These are phyloP conservation scores for Penicillium desertorum DNA, from an alignment of 495 filamentous ascomycete species.

Conservation along the genomic window DNA sequence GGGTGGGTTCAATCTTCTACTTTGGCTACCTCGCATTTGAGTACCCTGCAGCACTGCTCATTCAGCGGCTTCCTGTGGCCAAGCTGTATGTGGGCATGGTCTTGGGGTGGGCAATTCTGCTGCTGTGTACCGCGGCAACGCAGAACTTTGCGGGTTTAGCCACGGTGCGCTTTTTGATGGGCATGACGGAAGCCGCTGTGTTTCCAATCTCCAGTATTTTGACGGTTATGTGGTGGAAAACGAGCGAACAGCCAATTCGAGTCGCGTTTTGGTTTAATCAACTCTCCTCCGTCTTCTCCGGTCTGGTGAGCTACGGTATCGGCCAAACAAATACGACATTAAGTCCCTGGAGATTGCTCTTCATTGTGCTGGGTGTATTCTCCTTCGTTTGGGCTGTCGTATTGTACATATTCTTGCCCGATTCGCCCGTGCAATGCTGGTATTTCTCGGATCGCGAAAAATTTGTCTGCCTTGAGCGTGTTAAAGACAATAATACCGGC, in stretches of 20 bases:
- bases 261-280: slow-evolving; percentile 52
- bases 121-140: slow-evolving; percentile 23
- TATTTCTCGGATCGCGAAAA: too few species aligned
- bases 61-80: slow-evolving; percentile 50
- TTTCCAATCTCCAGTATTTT: slow-evolving; percentile 51
- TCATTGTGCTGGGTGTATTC: slow-evolving; percentile 30
- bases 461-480: too few species aligned
- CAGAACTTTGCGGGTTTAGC: slow-evolving; percentile 24
- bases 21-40: slow-evolving; percentile 36
- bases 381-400: not conserved
- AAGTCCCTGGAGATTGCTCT: slow-evolving; percentile 19
- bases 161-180: slow-evolving; percentile 47
- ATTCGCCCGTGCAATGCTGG: too few species aligned
- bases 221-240: slow-evolving; percentile 53
- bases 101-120: slow-evolving; percentile 21
- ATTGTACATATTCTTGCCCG: too few species aligned
- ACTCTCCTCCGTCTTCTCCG: slow-evolving; percentile 23
- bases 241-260: slow-evolving; percentile 46
- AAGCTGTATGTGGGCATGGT: slow-evolving; percentile 40
- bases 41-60: slow-evolving; percentile 29
- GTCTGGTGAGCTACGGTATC: slow-evolving; percentile 17
- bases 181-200: slow-evolving; percentile 49
- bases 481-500: too few species aligned
- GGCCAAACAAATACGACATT: slow-evolving; percentile 14
- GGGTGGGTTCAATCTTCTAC: slow-evolving; percentile 49